Base-by-base conservation (phyloP, 2,329 filamentous ascomycete species). In the Metarhizium humberi region DNA sequence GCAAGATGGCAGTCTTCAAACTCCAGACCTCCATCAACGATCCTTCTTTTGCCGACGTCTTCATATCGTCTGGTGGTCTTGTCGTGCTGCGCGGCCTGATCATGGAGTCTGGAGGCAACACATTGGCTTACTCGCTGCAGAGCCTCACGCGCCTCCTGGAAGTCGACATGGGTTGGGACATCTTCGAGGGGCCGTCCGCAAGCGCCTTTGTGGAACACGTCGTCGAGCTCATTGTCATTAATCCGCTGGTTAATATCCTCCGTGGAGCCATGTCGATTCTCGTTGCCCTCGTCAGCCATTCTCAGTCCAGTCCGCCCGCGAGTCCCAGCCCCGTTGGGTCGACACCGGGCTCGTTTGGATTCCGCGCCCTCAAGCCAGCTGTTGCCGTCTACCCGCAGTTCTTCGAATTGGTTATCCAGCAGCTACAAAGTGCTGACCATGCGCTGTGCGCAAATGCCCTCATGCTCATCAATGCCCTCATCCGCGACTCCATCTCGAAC, bases 1-100 rank as follows among this genome's bases (percentile, higher is more conserved):
- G 92, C 67, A 99, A 99, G 73, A 96, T 97, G 90, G 94, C 94
- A 58, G 94, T 95, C 58, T 99, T 99, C 81, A 96, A 96, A 75
- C 84, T 99, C 61, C 94, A 99, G 73, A 87, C 83, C 60, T 91
- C 90, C 59, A 96, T 99, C 72, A 92, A 92, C 68, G 94, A 99
- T 73, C 92, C 92, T 30, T 88, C 91, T 52, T 97, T 97, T 70
- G 94, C 94, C 65, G 94, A 97, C 70, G 85, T 95, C 63, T 99
- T 99, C 75, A 95, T 97, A 59, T 85, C 87, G 52, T 88, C 91
- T 51, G 91, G 91, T 56, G 94, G 94, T 4, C 78, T 97, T 60
- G 79, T 85, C 61, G 85, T 92, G 62, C 75, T 99, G 64, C 84
- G 90, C 53, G 85, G 88, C 55, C 78, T 97, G 54, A 90, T 94